Evolutionary conservation across 345 rosid species (phyloP), one percentile per base, ranked within the genome.

Genomic region (Populus simonii): DNA sequence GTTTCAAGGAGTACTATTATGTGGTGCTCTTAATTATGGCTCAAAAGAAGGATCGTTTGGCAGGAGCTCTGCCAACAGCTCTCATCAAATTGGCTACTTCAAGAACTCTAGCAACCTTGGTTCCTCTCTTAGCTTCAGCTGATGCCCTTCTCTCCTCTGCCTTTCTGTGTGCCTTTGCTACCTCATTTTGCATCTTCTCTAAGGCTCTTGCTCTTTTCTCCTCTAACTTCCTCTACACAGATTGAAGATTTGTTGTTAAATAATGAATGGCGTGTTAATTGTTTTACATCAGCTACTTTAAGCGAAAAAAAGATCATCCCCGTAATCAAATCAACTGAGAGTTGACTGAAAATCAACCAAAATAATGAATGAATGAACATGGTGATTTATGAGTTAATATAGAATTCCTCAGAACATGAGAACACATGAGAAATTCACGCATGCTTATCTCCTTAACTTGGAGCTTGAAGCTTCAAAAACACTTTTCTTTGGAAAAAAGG

Each of bases 121-220:
- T 93, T 35, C 98, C 99, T 63, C 94, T 83, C 85, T 83, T 95
- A 6, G 86, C 90, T 85, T 93, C 99, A 2, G 98, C 87, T 11
- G 97, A 89, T 22, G 98, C 98, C 80, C 93, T 92, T 72, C 92
- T 91, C 81, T 96, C 99, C 86, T 96, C 97, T 8, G 98, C 91
- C 75, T 92, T 93, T 84, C 94, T 87, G 51, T 79, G 94, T 13
- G 99, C 97, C 80, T 86, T 93, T 2, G 97, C 98, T 39, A 91
- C 85, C 27, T 91, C 85, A 74, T 93, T 96, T 73, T 96, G 94
- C 89, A 94, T 96, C 88, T 96, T 96, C 86, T 93, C 99, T 16
- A 85, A 31, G 3, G 98, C 98, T 76, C 80, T 90, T 4, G 90
- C 97, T 61, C 94, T 90, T 74, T 90, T 96, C 87, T 96, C 99